phyloP scores from a whole-genome alignment of 805 yeast genomes.

The Teunomyces kruisii region DNA sequence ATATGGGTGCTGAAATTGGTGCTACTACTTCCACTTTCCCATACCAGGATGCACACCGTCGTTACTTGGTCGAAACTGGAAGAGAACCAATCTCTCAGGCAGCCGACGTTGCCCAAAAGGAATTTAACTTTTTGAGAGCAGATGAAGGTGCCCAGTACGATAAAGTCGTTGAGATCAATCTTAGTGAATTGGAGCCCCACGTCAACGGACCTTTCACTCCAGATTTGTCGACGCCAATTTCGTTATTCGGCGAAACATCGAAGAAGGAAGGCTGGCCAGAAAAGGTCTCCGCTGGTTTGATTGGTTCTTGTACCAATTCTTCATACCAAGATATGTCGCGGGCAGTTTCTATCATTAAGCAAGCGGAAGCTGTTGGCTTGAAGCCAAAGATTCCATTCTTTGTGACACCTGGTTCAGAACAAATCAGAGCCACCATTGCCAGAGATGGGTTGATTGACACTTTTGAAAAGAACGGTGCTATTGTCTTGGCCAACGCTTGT shows the following conservation, averaged over 20 bases:
- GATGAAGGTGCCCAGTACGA: conserved; percentile 94
- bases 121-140: conserved; percentile 68
- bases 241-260: conserved; percentile 82
- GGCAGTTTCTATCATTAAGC: conserved; percentile 87
- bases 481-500: conserved; percentile 95
- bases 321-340: conserved; percentile 98
- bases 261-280: conserved; percentile 88
- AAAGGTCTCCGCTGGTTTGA: conserved; percentile 89
- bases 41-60: conserved; percentile 84
- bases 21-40: conserved; percentile 98
- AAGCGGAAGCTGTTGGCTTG: conserved; percentile 88
- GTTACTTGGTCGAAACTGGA: conserved; percentile 85
- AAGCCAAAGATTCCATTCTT: conserved; percentile 87
- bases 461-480: conserved; percentile 89
- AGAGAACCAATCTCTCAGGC: conserved; percentile 83
- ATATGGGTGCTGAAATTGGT: conserved; percentile 99
- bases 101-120: conserved; percentile 64
- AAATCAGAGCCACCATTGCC: conserved; percentile 96
- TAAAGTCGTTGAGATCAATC: conserved; percentile 86
- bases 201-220: conserved; percentile 99
- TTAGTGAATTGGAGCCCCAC: conserved; percentile 88
- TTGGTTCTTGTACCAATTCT: conserved; percentile 98
- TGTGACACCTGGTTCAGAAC: conserved; percentile 98
- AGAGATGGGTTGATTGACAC: conserved; percentile 91
- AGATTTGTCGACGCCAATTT: conserved; percentile 93